Evolutionary conservation across 2,329 filamentous ascomycete species (phyloP).

Genomic region (Xylaria sp.): DNA sequence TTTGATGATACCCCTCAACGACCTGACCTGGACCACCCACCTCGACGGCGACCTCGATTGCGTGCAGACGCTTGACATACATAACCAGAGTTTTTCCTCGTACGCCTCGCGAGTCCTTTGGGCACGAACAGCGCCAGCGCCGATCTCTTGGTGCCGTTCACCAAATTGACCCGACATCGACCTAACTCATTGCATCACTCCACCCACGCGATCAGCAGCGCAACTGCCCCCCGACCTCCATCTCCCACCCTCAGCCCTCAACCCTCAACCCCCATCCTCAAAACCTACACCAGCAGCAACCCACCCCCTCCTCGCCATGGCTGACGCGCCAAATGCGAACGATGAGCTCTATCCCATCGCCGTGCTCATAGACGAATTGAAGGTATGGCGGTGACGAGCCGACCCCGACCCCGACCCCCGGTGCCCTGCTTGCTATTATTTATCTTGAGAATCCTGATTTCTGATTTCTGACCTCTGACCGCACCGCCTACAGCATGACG

Average conservation of each 20-base stretch:
- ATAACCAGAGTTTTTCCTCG: background rate
- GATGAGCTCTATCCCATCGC: conserved; percentile 99
- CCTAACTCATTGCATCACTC: conserved; percentile 38
- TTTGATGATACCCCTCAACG: conserved; percentile 31
- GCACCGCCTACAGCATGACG: conserved; percentile 74
- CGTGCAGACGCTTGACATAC: conserved; percentile 5
- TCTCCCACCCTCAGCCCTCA: conserved; percentile 18
- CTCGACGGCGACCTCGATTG: conserved; percentile 5
- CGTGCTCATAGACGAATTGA: conserved; percentile 98
- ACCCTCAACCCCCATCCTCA: too few species aligned
- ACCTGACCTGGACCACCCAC: conserved; percentile 21
- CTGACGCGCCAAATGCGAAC: conserved; percentile 83
- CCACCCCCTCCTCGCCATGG: conserved; percentile 65
- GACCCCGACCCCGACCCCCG: conserved; percentile 21
- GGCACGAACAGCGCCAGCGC: conserved; percentile 19
- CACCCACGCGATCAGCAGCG: conserved; percentile 37
- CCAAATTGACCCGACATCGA: conserved; percentile 30
- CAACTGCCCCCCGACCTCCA: conserved; percentile 19
- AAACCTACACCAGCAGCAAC: conserved; percentile 4
- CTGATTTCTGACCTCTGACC: conserved; percentile 33
- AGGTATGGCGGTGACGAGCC: conserved; percentile 68
- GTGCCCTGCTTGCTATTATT: too few species aligned
- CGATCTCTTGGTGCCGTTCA: conserved; percentile 18
- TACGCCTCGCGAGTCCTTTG: conserved; percentile 8
- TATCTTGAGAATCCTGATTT: too few species aligned